Evolutionary conservation across 805 yeast genomes (phyloP).

Genomic region (Wickerhamomyces ciferrii): DNA sequence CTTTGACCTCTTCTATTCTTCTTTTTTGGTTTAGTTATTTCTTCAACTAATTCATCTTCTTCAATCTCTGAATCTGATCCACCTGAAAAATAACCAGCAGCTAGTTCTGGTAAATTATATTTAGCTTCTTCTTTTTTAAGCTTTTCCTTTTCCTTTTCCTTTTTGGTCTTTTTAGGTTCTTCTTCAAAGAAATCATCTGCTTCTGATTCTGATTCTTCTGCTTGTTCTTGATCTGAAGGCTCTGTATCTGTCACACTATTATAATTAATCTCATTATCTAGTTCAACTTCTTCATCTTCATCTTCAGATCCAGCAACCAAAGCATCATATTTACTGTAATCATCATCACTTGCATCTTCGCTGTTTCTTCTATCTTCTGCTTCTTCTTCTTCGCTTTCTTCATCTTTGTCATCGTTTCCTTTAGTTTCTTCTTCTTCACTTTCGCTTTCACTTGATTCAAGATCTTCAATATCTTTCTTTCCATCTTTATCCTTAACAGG

Average conservation of each 20-base stretch:
- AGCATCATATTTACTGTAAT: conserved; percentile 29
- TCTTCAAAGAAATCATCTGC: conserved; percentile 39
- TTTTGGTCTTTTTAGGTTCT: conserved; percentile 19
- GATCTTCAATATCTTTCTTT: conserved; percentile 11
- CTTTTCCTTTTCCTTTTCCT: not conserved
- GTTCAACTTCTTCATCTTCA: conserved; percentile 33
- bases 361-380: conserved; percentile 13
- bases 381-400: conserved; percentile 15
- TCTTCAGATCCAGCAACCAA: conserved; percentile 31
- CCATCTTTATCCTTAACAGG: conserved; percentile 20
- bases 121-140: conserved; percentile 4
- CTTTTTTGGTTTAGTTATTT: conserved; percentile 46
- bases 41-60: conserved; percentile 44
- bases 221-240: conserved; percentile 29
- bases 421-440: conserved; percentile 18
- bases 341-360: conserved; percentile 20
- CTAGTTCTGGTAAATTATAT: conserved; percentile 57
- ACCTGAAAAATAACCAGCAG: conserved; percentile 80
- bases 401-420: conserved; percentile 16
- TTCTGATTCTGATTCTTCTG: conserved; percentile 13
- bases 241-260: conserved; percentile 67
- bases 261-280: conserved; percentile 31
- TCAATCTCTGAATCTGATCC: conserved; percentile 63
- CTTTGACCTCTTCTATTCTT: conserved; percentile 96
- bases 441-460: conserved; percentile 14